Conservation (phyloP, 768 basidiomycete species). For the Phaeolepiota aurea region DNA sequence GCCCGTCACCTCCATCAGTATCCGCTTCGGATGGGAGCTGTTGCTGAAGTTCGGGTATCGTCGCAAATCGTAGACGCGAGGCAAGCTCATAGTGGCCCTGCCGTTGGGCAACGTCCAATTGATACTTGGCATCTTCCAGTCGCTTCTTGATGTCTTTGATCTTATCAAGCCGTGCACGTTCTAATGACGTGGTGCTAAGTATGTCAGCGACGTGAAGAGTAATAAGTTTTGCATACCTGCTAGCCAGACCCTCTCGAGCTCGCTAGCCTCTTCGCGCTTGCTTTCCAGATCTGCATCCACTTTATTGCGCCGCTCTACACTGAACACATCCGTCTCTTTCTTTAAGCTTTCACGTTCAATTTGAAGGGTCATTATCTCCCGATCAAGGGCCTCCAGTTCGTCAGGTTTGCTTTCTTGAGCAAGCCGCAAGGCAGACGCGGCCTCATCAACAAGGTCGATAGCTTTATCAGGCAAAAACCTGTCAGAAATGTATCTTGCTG, state of each 20-base stretch:
- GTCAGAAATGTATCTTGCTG: constrained; percentile 79
- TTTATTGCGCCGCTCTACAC: constrained; percentile 58
- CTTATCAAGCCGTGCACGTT: constrained; percentile 58
- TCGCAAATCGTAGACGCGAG: constrained; percentile 73
- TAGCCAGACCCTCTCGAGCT: constrained; percentile 64
- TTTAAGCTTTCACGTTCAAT: constrained; percentile 87
- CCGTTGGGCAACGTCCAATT: constrained; percentile 83
- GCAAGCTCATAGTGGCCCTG: constrained; percentile 84
- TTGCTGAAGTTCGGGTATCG: constrained; percentile 73
- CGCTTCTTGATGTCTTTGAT: constrained; percentile 67
- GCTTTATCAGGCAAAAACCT: constrained; percentile 88
- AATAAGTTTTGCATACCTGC: constrained; percentile 36
- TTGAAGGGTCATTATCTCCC: constrained; percentile 79
- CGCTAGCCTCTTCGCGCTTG: constrained; percentile 56
- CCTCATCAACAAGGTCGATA: constrained; percentile 90
- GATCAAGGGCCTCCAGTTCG: constrained; percentile 71
- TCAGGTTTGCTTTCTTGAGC: constrained; percentile 88
- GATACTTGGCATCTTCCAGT: constrained; percentile 77
- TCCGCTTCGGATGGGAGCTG: constrained; percentile 60
- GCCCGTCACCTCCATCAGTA: constrained; percentile 30
- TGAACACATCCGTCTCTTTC: constrained; percentile 82
- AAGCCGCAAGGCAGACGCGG: constrained; percentile 76
- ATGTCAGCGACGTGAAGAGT: background rate
- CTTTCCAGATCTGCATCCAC: constrained; percentile 55
- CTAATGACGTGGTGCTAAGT: constrained; percentile 20